These are phyloP conservation scores for Candida khao-thaluensis DNA, from an alignment of 805 yeast genomes.

Conservation along the genomic window DNA sequence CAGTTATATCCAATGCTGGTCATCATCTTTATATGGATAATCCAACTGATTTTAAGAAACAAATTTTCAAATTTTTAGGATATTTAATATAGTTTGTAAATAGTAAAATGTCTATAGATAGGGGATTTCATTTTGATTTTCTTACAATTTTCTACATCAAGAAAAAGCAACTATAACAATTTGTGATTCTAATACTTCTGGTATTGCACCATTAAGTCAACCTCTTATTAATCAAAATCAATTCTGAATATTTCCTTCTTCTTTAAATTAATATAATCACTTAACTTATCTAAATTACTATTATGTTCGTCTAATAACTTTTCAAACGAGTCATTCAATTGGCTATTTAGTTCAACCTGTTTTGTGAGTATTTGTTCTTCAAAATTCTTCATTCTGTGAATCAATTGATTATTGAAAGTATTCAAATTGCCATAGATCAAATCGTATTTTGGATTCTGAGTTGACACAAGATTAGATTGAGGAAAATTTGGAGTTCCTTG, in stretches of 20 bases:
- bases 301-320: constrained; percentile 7
- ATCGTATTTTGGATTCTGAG: constrained; percentile 2
- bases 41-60: constrained; percentile 34
- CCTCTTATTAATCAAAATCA: constrained; percentile 1
- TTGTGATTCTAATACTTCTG: too few species aligned
- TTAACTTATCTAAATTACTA: constrained; percentile 6
- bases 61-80: constrained; percentile 33
- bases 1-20: constrained; percentile 44
- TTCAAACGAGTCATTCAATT: constrained; percentile 8
- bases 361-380: constrained; percentile 4
- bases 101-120: background rate
- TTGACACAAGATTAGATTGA: background rate
- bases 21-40: constrained; percentile 58
- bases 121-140: too few species aligned
- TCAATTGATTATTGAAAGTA: constrained; percentile 1
- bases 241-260: constrained; percentile 8
- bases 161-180: too few species aligned
- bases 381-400: constrained; percentile 5
- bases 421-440: constrained; percentile 3
- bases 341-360: constrained; percentile 1
- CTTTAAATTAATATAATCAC: constrained; percentile 6
- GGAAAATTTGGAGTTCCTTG: constrained; percentile 1
- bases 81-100: constrained; percentile 1
- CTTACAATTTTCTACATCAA: too few species aligned
- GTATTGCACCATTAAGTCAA: too few species aligned